Conservation (phyloP, 2,329 filamentous ascomycete genomes). For the Aspergillus ochraceoroseus region DNA sequence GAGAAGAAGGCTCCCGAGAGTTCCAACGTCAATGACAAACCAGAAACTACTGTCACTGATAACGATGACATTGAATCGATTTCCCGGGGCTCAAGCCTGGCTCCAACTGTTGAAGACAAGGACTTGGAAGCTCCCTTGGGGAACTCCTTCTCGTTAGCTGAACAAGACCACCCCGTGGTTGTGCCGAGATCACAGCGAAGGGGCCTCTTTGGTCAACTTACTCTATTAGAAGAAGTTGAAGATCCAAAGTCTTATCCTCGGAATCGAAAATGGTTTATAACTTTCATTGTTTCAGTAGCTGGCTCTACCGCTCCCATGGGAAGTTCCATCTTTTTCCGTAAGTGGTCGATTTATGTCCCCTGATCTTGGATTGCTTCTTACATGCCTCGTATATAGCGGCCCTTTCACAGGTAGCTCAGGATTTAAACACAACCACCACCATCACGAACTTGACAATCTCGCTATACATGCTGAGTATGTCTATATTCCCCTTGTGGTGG, state of each 20-base stretch:
- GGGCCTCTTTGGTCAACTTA: constrained; percentile 66
- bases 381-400: too few relatives aligned
- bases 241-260: constrained; percentile 68
- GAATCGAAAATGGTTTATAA: constrained; percentile 79
- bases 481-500: constrained; percentile 84
- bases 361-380: too few relatives aligned
- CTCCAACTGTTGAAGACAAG: constrained; percentile 18
- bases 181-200: constrained; percentile 56
- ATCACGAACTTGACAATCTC: constrained; percentile 71
- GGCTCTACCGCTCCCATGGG: constrained; percentile 76
- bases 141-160: constrained; percentile 17
- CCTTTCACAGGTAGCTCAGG: constrained; percentile 57
- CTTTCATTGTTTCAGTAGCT: constrained; percentile 69
- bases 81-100: constrained; percentile 13
- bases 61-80: constrained; percentile 19
- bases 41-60: neutral
- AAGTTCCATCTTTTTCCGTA: constrained; percentile 76
- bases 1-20: neutral
- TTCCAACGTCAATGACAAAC: neutral
- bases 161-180: constrained; percentile 39
- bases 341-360: constrained; percentile 39
- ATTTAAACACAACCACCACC: constrained; percentile 59
- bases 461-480: constrained; percentile 77
- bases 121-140: constrained; percentile 20
- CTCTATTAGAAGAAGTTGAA: constrained; percentile 73